Evolutionary conservation across 148 eudicot genomes (phyloP).

Genomic region (Spergularia marina): DNA sequence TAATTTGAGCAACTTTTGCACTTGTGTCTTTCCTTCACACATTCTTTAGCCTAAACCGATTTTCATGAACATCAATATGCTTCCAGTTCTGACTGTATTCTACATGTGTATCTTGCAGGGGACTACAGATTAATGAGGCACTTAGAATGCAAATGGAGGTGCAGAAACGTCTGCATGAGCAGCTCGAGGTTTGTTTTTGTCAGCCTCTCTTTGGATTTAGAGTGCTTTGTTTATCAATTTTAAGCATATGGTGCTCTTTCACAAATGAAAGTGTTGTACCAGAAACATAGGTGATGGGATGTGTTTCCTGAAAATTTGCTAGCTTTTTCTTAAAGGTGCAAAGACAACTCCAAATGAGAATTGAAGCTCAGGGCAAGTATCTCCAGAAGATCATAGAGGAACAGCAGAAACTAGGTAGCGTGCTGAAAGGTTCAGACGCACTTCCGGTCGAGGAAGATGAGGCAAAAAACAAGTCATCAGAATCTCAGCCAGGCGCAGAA

Average conservation of each 20-base stretch:
- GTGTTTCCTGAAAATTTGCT: not conserved
- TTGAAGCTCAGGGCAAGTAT: slow-evolving; percentile 89
- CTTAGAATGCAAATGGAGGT: slow-evolving; percentile 95
- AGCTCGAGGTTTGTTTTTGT: slow-evolving; percentile 64
- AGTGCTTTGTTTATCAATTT: not conserved
- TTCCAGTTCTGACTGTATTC: slow-evolving; percentile 10
- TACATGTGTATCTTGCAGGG: slow-evolving; percentile 34
- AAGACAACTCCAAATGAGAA: slow-evolving; percentile 81
- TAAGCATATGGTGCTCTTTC: not conserved
- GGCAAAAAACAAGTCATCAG: slow-evolving; percentile 26
- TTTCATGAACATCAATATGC: not conserved
- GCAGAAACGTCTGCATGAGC: slow-evolving; percentile 87
- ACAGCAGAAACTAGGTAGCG: slow-evolving; percentile 58
- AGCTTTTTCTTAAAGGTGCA: slow-evolving; percentile 51
- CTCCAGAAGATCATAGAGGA: slow-evolving; percentile 87
- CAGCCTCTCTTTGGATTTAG: not conserved
- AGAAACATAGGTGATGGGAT: not conserved
- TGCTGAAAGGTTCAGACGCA: slow-evolving; percentile 38
- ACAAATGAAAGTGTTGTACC: too few species aligned
- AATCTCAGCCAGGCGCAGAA: slow-evolving; percentile 34
- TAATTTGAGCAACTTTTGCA: not conserved
- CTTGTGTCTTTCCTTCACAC: not conserved
- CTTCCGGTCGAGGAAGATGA: slow-evolving; percentile 29
- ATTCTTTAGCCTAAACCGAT: not conserved
- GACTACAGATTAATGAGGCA: slow-evolving; percentile 64